Base-by-base conservation (phyloP, 129 eudicot species). In the Erigeron canadensis region DNA sequence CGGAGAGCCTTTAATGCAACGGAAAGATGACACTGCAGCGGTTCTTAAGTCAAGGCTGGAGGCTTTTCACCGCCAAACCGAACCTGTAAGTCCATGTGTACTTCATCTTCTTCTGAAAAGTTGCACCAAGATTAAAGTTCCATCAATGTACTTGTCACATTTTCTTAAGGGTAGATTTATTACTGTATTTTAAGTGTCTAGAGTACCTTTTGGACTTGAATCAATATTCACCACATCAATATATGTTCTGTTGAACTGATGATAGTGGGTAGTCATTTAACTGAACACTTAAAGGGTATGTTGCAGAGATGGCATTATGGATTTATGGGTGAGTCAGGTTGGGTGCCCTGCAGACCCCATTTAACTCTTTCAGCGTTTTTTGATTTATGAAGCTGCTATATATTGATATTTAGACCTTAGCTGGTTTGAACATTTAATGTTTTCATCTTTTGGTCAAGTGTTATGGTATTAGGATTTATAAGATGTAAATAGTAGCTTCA, bases 1-100 rank as follows among this genome's bases (percentile, higher is more conserved):
- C 45, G 96, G 99, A 74, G 99, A 94, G 81, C 93, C 97, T 21
- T 72, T 94, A 54, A 90, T 94, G 81, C 99, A 94, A 88, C 85
- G 99, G 12, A 89, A 94, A 79, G 99, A 94, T 84, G 99, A 94
- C 53, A 94, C 97, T 47, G 90, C 96, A 65, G 96, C 90, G 65
- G 97, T 90, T 71, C 91, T 94, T 64, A 94, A 84, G 85, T 94
- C 97, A 10, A 90, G 99, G 85, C 81, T 94, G 59, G 97, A 94
- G 79, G 93, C 93, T 18, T 94, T 94, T 62, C 99, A 94, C 69
- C 79, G 81, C 79, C 96, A 90, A 70, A 90, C 99, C 77, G 83
- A 87, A 72, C 99, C 99, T 64, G 99, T 94, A 87, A 51, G 90
- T 68, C 22, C 34, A 62, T 57, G 11, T 50, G 23, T 56, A 15